Percentiles rank a stretch among this genome's conserved stretches.
phyloP scores from a whole-genome alignment of 805 yeast species.

The Candida argentea region DNA sequence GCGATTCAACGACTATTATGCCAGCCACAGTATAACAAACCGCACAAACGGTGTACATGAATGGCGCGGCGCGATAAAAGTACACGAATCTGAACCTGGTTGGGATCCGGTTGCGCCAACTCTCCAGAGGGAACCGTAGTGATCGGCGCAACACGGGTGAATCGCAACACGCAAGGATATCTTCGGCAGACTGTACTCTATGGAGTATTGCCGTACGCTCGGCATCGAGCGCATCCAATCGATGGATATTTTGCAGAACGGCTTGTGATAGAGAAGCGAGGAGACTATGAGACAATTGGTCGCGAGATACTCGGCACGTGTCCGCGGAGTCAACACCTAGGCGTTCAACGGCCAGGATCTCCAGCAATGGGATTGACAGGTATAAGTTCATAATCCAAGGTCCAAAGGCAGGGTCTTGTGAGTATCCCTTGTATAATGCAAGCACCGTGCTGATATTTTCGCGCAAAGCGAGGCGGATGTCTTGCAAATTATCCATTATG shows the following conservation, averaged over 20 bases:
- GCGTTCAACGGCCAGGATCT: conserved; percentile 22
- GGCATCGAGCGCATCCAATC: conserved; percentile 43
- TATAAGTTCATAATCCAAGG: conserved; percentile 58
- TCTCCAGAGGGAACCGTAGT: conserved; percentile 12
- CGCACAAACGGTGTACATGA: conserved; percentile 33
- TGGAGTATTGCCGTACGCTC: conserved; percentile 44
- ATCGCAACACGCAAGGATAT: conserved; percentile 36
- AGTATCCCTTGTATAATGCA: conserved; percentile 37
- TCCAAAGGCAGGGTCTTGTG: conserved; percentile 32
- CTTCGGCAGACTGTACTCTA: conserved; percentile 46
- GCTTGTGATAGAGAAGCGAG: conserved; percentile 42
- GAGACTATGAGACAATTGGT: conserved; percentile 29
- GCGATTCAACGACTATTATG: conserved; percentile 57
- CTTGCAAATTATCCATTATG: conserved; percentile 51
- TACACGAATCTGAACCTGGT: conserved; percentile 34
- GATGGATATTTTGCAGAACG: conserved; percentile 42
- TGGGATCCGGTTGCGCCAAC: conserved; percentile 12
- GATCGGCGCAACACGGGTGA: conserved; percentile 7
- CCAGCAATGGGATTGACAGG: conserved; percentile 31
- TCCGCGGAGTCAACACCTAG: conserved; percentile 16
- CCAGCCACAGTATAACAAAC: conserved; percentile 35
- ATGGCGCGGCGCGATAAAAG: conserved; percentile 37
- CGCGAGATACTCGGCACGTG: conserved; percentile 13
- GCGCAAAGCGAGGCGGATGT: conserved; percentile 48
- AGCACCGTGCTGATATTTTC: conserved; percentile 54